Conservation (phyloP, 495 filamentous ascomycete genomes). For the Xylaria castorea region DNA sequence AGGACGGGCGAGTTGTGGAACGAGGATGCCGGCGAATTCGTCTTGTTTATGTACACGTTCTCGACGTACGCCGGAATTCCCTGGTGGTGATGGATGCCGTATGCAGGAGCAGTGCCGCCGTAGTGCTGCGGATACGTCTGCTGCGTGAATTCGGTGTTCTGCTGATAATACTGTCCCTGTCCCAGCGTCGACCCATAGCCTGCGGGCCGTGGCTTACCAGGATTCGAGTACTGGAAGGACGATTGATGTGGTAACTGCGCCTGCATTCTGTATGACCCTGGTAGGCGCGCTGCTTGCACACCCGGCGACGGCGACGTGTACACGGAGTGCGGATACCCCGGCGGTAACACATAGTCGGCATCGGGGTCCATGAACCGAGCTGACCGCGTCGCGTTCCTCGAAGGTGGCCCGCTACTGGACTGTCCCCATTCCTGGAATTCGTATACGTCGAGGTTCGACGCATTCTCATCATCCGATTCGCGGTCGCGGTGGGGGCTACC, state of each 20-base stretch:
- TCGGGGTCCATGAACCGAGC: slow-evolving; percentile 43
- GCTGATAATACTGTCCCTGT: slow-evolving; percentile 68
- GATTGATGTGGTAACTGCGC: slow-evolving; percentile 44
- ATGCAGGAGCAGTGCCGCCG: slow-evolving; percentile 9
- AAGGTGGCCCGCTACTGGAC: slow-evolving; percentile 41
- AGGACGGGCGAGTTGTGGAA: slow-evolving; percentile 43
- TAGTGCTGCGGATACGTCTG: slow-evolving; percentile 34
- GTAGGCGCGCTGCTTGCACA: slow-evolving; percentile 14
- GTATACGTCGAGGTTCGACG: slow-evolving; percentile 38
- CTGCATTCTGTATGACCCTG: slow-evolving; percentile 26
- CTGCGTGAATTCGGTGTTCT: slow-evolving; percentile 37
- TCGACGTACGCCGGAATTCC: slow-evolving; percentile 33
- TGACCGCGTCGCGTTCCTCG: slow-evolving; percentile 41
- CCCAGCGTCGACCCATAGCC: slow-evolving; percentile 60
- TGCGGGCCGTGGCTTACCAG: slow-evolving; percentile 63
- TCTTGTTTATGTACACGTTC: slow-evolving; percentile 52
- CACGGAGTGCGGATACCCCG: slow-evolving; percentile 30
- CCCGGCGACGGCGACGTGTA: slow-evolving; percentile 41
- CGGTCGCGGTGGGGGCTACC: slow-evolving; percentile 52
- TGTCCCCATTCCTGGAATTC: slow-evolving; percentile 41
- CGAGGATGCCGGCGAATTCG: slow-evolving; percentile 47
- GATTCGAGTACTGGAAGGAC: slow-evolving; percentile 67
- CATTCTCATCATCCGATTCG: slow-evolving; percentile 52
- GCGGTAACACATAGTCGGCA: slow-evolving; percentile 36
- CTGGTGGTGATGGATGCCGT: slow-evolving; percentile 24